Conservation (phyloP, 2,329 filamentous ascomycete species). For the Zopfia rhizophila region DNA sequence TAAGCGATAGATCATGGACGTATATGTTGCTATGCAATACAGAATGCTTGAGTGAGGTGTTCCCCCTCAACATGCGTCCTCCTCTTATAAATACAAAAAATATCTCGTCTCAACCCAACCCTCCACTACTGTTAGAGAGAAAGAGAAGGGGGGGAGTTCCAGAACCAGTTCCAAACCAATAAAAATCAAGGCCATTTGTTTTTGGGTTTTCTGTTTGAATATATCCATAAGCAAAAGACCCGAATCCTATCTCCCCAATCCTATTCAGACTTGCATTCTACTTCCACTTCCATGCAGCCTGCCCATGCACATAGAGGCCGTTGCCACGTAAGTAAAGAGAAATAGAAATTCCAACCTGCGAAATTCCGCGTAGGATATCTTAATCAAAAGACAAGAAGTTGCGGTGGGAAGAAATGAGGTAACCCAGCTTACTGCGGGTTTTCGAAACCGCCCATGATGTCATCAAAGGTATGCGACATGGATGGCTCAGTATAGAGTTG, state of each 20-base stretch:
- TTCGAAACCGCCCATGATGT: slow-evolving; percentile 36
- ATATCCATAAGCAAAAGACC: slow-evolving; percentile 32
- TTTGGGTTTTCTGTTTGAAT: slow-evolving; percentile 47
- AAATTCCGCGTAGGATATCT: slow-evolving; percentile 15
- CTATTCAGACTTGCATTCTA: slow-evolving; percentile 8
- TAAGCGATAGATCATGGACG: too few relatives aligned
- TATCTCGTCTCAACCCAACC: not conserved
- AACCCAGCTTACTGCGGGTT: slow-evolving; percentile 32
- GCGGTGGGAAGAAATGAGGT: not conserved
- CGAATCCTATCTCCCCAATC: slow-evolving; percentile 6
- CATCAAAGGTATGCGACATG: slow-evolving; percentile 39
- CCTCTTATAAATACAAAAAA: too few relatives aligned
- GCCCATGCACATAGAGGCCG: slow-evolving; percentile 27
- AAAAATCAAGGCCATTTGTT: slow-evolving; percentile 44
- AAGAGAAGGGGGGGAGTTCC: slow-evolving; percentile 47
- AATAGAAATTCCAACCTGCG: slow-evolving; percentile 21
- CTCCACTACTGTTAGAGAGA: slow-evolving; percentile 1
- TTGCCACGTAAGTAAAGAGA: slow-evolving; percentile 20
- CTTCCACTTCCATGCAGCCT: slow-evolving; percentile 30
- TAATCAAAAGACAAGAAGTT: not conserved
- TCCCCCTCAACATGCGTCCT: too few relatives aligned
- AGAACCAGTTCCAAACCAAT: slow-evolving; percentile 35
- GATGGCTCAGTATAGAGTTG: slow-evolving; percentile 37
- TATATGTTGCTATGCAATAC: too few relatives aligned
- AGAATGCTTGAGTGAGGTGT: too few relatives aligned